Conservation (phyloP, 192 early-diverging fungal species). For the Glomus cerebriforme region DNA sequence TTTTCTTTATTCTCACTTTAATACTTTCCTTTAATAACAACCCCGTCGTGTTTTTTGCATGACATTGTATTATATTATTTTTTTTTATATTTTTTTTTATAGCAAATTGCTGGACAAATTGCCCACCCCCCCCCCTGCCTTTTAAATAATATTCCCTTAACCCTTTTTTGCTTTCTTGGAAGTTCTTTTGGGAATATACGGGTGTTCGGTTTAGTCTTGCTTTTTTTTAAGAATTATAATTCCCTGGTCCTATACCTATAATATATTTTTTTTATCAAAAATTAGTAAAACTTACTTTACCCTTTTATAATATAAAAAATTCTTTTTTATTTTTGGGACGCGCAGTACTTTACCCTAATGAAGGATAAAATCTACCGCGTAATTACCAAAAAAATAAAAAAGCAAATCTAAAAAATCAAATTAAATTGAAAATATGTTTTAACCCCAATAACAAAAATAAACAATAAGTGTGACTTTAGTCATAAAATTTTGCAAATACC, state of each 20-base stretch:
- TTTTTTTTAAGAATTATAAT: conserved; percentile 4
- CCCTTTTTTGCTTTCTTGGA: neutral
- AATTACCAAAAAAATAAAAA: neutral
- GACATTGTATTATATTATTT: conserved; percentile 11
- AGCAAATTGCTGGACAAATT: conserved; percentile 17
- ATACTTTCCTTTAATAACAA: conserved; percentile 17
- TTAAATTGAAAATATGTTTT: neutral
- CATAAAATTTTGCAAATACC: neutral
- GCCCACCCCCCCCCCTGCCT: neutral
- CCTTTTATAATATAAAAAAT: neutral
- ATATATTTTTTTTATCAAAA: neutral
- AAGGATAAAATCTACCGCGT: neutral
- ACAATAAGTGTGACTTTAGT: neutral
- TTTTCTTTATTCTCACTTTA: conserved; percentile 2
- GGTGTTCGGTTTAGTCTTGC: neutral
- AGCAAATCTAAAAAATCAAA: neutral
- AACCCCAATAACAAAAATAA: neutral
- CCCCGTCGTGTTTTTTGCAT: conserved; percentile 19
- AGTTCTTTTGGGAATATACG: neutral
- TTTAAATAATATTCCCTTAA: conserved; percentile 6
- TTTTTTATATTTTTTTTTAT: conserved; percentile 2
- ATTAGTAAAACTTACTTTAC: neutral
- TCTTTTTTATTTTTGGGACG: neutral
- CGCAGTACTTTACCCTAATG: neutral
- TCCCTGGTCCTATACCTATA: neutral